Percentiles rank a stretch among this genome's conserved stretches.
Conservation (phyloP, 495 filamentous ascomycete species). For the Aspergillus heteromorphus region DNA sequence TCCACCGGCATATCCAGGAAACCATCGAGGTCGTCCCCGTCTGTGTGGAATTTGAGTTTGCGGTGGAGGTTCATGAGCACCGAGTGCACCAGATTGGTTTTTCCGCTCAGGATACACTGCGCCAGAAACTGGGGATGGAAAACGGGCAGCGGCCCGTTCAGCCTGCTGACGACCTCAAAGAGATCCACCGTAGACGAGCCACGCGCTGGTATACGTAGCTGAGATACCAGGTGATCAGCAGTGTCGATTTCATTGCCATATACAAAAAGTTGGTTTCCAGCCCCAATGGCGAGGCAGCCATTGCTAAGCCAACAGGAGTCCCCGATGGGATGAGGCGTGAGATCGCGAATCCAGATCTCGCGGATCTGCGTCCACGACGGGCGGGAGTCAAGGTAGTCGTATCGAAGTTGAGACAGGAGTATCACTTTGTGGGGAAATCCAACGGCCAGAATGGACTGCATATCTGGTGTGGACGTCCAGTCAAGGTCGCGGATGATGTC, state of each 20-base stretch:
- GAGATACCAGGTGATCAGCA: constrained; percentile 55
- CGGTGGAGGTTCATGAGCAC: constrained; percentile 71
- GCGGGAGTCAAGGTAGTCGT: constrained; percentile 86
- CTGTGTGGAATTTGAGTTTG: constrained; percentile 74
- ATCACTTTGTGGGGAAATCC: constrained; percentile 82
- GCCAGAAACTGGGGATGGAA: constrained; percentile 92
- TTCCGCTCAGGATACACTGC: constrained; percentile 82
- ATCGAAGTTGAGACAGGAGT: constrained; percentile 85
- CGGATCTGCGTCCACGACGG: constrained; percentile 84
- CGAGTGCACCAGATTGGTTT: constrained; percentile 64
- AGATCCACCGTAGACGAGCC: constrained; percentile 51
- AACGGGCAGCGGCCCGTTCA: constrained; percentile 85
- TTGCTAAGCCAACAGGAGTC: constrained; percentile 86
- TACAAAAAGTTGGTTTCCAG: constrained; percentile 90
- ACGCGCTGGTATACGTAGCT: constrained; percentile 58
- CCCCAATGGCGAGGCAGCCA: constrained; percentile 78
- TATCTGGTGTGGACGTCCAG: constrained; percentile 91
- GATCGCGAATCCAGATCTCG: constrained; percentile 72
- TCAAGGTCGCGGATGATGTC: constrained; percentile 83
- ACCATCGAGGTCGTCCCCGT: constrained; percentile 77
- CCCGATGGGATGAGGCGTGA: constrained; percentile 88
- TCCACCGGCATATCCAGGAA: constrained; percentile 68
- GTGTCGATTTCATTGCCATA: constrained; percentile 69
- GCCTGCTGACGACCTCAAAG: constrained; percentile 71
- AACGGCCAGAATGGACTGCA: constrained; percentile 85